Evolutionary conservation across 176 grass and related monocot species (phyloP).

Genomic region (Oryza longistaminata): DNA sequence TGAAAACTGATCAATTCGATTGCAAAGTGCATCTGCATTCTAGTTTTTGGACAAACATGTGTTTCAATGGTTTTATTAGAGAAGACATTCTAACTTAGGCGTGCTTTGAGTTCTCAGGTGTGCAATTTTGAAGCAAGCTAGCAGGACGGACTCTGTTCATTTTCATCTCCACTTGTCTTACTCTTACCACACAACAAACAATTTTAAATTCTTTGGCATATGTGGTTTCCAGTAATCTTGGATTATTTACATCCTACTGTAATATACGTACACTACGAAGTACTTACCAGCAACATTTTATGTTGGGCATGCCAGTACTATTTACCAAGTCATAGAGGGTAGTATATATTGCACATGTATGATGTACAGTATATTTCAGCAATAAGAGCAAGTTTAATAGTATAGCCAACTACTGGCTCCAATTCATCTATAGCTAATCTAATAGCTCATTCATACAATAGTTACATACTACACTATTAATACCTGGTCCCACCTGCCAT

Average conservation of each 20-base stretch:
- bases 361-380: too few relatives aligned
- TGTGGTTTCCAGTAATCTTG: background rate
- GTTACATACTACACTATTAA: too few relatives aligned
- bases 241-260: background rate
- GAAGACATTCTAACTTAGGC: background rate
- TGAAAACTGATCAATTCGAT: background rate
- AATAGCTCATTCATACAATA: too few relatives aligned
- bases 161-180: background rate
- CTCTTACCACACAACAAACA: background rate
- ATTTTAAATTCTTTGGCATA: background rate
- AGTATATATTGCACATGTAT: background rate
- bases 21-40: background rate
- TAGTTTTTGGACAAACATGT: background rate
- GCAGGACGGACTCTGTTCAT: background rate
- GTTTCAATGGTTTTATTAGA: background rate
- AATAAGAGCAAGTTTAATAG: too few relatives aligned
- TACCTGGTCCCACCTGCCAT: too few relatives aligned
- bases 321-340: background rate
- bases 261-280: too few relatives aligned
- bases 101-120: conserved; percentile 3
- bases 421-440: too few relatives aligned
- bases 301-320: background rate
- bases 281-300: background rate
- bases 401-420: too few relatives aligned
- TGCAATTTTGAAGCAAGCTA: background rate